Base-by-base conservation (phyloP, 1,284 basidiomycete species). In the Exobasidium cylindrosporum region DNA sequence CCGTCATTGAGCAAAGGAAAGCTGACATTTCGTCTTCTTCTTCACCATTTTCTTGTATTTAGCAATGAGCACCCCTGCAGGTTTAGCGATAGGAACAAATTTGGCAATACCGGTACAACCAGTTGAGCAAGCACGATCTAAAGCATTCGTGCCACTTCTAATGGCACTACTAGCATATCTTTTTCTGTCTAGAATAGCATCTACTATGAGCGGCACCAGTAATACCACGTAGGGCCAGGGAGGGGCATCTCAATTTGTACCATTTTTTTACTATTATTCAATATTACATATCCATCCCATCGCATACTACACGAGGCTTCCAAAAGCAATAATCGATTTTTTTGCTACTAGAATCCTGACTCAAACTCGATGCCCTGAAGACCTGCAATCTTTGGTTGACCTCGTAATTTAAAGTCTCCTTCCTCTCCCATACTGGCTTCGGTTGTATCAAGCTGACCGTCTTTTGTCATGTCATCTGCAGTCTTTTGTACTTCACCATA, bases 111-210 rank as follows among this genome's bases (percentile, higher is more conserved):
- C 47, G 13, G 2, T 24, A 24, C 47, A 23, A 50, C 21, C 47
- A 4, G 5, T 24, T 13, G 47, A 13, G 26, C 58, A 49, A 31
- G 17, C 17, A 21, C 23, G 46, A 13, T 54, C 58, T 17, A 45
- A 50, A 23, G 31, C 58, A 21, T 31, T 56, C 29, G 13, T 60
- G n/a, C 50, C 55, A 3, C 24, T 60, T 40, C 21, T 40, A 17
- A 24, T 60, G 21, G 58, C 58, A 4, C 21, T 60, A 31, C n/a
- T 54, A 29, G 58, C 58, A 1, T 60, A 54, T 21, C 53, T 60
- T 11, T 60, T 60, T 26, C 17, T 60, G 2, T 55, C 53, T 32
- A 26, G 53, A 35, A 6, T 55, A 4, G 47, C 47, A 23, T 50
- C 47, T 28, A 50, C 14, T 28, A 50, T 50, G 47, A 28, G 47